Conservation (phyloP, 805 yeast genomes). For the Ascoidea tarda region DNA sequence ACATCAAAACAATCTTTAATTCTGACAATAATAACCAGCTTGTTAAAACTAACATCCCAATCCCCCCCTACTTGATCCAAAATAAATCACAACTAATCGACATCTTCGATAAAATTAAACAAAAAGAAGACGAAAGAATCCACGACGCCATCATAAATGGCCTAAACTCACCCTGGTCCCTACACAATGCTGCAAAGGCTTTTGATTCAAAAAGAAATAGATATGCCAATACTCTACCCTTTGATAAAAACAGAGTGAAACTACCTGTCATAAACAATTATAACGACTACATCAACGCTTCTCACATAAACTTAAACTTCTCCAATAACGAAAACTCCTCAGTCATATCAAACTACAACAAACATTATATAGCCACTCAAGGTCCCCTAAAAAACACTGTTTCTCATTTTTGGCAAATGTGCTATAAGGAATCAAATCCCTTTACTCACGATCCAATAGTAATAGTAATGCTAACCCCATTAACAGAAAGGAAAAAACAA, state of each 20-base stretch:
- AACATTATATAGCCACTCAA: slow-evolving; percentile 53
- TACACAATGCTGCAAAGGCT: slow-evolving; percentile 10
- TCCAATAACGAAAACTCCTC: slow-evolving; percentile 3
- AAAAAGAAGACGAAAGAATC: slow-evolving; percentile 22
- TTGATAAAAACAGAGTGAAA: slow-evolving; percentile 41
- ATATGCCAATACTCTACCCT: slow-evolving; percentile 51
- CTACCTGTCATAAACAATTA: slow-evolving; percentile 15
- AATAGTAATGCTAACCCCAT: slow-evolving; percentile 64
- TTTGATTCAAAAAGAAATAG: slow-evolving; percentile 29
- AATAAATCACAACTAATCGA: slow-evolving; percentile 12
- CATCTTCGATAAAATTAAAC: slow-evolving; percentile 21
- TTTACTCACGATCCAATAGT: slow-evolving; percentile 40
- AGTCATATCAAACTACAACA: background rate
- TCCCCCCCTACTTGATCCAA: slow-evolving; percentile 17
- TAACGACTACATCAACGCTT: slow-evolving; percentile 74
- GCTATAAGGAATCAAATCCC: slow-evolving; percentile 42
- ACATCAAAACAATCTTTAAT: background rate
- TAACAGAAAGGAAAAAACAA: slow-evolving; percentile 50
- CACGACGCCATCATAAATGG: slow-evolving; percentile 20
- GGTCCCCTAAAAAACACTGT: slow-evolving; percentile 66
- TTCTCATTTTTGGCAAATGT: slow-evolving; percentile 83
- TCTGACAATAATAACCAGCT: background rate
- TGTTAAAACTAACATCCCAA: background rate
- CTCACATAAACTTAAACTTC: slow-evolving; percentile 36
- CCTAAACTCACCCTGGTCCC: slow-evolving; percentile 9